Percentiles rank a stretch among this genome's conserved stretches.
phyloP scores from a whole-genome alignment of 225 moss, liverwort and hornwort genomes.

The Polytrichum formosum region DNA sequence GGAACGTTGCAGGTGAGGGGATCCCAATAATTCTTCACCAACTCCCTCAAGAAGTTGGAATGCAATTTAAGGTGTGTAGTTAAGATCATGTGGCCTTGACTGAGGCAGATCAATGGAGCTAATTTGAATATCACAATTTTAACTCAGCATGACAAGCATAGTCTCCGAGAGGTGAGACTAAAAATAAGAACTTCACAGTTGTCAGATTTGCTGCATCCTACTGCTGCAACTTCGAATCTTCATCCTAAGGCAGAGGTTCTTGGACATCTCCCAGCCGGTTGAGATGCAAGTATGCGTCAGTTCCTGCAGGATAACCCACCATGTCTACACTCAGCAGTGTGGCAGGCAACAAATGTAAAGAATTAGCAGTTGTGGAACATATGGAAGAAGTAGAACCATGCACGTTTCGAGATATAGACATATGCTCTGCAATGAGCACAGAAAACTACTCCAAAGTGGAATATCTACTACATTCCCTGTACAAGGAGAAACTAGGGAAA shows the following conservation, averaged over 20 bases:
- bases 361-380: neutral
- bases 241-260: constrained; percentile 74
- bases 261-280: constrained; percentile 96
- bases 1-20: too few species aligned
- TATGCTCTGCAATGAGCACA: too few species aligned
- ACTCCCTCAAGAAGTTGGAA: neutral
- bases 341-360: neutral
- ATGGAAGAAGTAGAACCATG: too few species aligned
- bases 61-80: neutral
- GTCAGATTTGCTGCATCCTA: neutral
- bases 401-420: too few species aligned
- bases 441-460: too few species aligned
- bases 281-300: constrained; percentile 94
- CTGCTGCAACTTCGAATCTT: neutral
- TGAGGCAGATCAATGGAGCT: neutral
- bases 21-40: too few species aligned
- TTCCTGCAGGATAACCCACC: constrained; percentile 55
- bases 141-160: neutral
- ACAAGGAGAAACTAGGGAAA: too few species aligned
- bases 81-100: neutral
- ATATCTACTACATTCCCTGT: too few species aligned
- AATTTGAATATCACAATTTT: neutral
- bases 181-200: neutral
- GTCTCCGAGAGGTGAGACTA: neutral
- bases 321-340: neutral